Conservation (phyloP, 768 basidiomycete genomes). For the Trametes cingulata region DNA sequence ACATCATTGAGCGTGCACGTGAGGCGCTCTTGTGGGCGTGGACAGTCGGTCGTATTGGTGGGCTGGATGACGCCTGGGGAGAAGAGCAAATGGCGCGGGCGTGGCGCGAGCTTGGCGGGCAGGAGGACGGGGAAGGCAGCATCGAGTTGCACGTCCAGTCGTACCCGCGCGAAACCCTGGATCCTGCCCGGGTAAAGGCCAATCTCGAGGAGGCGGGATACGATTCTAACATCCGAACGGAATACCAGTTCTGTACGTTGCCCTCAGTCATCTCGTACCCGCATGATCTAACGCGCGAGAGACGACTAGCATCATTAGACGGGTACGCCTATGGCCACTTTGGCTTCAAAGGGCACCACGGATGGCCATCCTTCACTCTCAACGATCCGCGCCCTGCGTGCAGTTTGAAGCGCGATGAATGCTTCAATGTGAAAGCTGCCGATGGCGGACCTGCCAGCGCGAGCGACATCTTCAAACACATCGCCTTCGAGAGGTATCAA, state of each 20-base stretch:
- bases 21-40: conserved; percentile 42
- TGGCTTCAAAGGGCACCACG: conserved; percentile 5
- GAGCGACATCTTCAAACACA: conserved; percentile 35
- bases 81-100: conserved; percentile 20
- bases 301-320: conserved; percentile 30
- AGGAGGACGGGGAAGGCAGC: conserved; percentile 9
- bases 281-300: background rate
- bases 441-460: conserved; percentile 19
- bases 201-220: conserved; percentile 23
- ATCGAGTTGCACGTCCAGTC: conserved; percentile 18
- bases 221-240: conserved; percentile 14
- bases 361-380: conserved; percentile 20
- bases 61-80: conserved; percentile 27
- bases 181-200: conserved; percentile 19
- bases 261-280: background rate
- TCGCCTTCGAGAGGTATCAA: conserved; percentile 33
- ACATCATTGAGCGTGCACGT: conserved; percentile 37
- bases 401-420: conserved; percentile 25
- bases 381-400: conserved; percentile 14
- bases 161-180: conserved; percentile 23
- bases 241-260: conserved; percentile 27
- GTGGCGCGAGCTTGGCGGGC: conserved; percentile 36
- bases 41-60: conserved; percentile 36
- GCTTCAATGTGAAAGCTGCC: conserved; percentile 26
- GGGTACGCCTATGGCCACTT: conserved; percentile 36